A percentile compares a stretch with the other conserved stretches of the same genome.
These are phyloP conservation scores for Talaromyces albobiverticillius DNA, from an alignment of 2,329 filamentous ascomycete species.

Conservation along the genomic window DNA sequence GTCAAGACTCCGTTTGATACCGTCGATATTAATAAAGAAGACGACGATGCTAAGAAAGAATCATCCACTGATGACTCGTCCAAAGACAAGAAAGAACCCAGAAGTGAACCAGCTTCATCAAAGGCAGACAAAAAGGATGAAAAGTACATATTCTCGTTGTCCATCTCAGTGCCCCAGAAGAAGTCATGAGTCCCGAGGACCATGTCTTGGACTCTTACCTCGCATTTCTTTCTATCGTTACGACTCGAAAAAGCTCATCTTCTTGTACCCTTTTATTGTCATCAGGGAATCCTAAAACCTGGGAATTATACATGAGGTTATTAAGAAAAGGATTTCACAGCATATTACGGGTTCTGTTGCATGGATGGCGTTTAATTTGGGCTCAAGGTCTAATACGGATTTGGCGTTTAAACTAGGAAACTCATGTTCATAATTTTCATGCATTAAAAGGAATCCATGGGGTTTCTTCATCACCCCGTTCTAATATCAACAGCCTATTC, in stretches of 20 bases:
- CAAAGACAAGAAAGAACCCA: constrained; percentile 24
- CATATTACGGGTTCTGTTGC: neutral
- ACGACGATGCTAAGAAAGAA: constrained; percentile 9
- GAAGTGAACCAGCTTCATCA: neutral
- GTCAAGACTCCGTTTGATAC: constrained; percentile 16
- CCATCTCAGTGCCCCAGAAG: constrained; percentile 10
- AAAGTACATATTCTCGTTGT: constrained; percentile 10
- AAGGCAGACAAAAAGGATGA: neutral
- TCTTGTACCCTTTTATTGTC: neutral
- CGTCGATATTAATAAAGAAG: constrained; percentile 9
- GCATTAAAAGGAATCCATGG: neutral
- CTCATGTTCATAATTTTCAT: neutral
- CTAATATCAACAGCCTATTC: neutral
- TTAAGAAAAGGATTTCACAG: neutral
- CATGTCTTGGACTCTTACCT: no score
- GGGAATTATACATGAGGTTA: neutral
- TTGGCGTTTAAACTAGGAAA: neutral
- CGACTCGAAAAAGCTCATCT: neutral
- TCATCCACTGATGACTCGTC: constrained; percentile 1
- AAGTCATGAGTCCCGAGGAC: neutral
- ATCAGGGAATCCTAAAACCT: neutral
- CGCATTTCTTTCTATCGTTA: neutral
- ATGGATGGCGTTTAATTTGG: neutral
- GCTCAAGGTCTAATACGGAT: neutral
- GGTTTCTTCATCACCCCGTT: neutral